phyloP scores from a whole-genome alignment of 345 rosid genomes.

The Acer saccharum region DNA sequence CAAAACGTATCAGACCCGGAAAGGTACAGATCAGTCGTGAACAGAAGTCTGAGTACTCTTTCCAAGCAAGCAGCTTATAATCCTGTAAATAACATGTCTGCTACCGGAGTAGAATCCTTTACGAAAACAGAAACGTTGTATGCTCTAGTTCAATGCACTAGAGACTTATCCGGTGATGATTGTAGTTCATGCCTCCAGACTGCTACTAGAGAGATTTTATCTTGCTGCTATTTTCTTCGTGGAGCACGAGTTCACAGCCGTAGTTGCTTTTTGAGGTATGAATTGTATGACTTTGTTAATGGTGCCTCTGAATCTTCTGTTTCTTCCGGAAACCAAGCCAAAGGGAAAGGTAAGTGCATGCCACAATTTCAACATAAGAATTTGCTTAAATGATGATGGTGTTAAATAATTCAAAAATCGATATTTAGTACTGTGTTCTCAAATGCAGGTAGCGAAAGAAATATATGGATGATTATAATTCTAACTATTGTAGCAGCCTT shows the following conservation, averaged over 20 bases:
- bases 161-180: constrained; percentile 31
- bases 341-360: constrained; percentile 21
- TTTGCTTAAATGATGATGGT: neutral
- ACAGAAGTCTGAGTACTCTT: constrained; percentile 29
- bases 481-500: constrained; percentile 13
- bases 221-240: constrained; percentile 24
- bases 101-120: neutral
- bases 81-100: constrained; percentile 20
- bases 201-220: constrained; percentile 31
- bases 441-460: constrained; percentile 22
- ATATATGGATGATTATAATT: constrained; percentile 21
- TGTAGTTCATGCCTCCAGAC: constrained; percentile 35
- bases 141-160: constrained; percentile 39
- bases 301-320: constrained; percentile 20
- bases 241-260: constrained; percentile 43
- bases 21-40: constrained; percentile 22
- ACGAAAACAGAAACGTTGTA: constrained; percentile 19
- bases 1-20: constrained; percentile 27
- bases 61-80: constrained; percentile 18
- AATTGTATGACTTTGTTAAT: constrained; percentile 37
- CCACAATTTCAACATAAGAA: neutral
- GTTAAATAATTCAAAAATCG: neutral
- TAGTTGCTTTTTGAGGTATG: constrained; percentile 49
- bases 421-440: neutral
- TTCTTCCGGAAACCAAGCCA: constrained; percentile 5